Base-by-base conservation (phyloP, 306 rosid species). In the Myrica gale region DNA sequence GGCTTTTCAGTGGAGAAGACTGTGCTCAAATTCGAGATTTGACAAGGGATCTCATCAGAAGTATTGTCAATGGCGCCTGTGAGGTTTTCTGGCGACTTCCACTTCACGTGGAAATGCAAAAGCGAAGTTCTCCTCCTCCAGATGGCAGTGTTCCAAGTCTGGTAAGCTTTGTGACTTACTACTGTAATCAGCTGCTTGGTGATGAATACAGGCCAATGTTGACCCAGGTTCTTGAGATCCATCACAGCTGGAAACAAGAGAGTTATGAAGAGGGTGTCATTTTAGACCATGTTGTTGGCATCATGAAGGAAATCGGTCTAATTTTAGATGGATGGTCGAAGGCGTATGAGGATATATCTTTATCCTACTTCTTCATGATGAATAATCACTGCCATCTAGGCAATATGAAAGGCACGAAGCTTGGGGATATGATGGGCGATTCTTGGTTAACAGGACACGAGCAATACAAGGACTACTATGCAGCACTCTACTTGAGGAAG, bases 291-390 rank as follows among this genome's bases (percentile, higher is more conserved):
- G 77, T 95, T 65, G 81, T 80, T 54, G 47, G 39, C 46, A 82
- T 83, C 41, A 85, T 92, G 72, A 90, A 85, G 82, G 96, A 92
- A 78, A 86, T 90, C 17, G 92, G 87, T 1, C 72, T 87, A 11
- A 92, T 89, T 75, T 84, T 92, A 66, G 99, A 96, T 73, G 53
- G 83, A 53, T 96, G 98, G 98, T 88, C 97, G 16, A 92, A 89
- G 81, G 77, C 82, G 53, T 89, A 96, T 52, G 90, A 77, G 68
- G 96, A 92, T 47, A 72, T 82, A 68, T 89, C 87, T 12, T 77
- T 88, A 44, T 85, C 97, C 57, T 90, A 88, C 84, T 68, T 88
- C 56, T 95, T 92, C 83, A 95, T 95, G 97, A 95, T 95, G 98
- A 95, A 92, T 71, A 90, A 92, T 63, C 98, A 95, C 74, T 92